phyloP scores from a whole-genome alignment of 2,329 filamentous ascomycete genomes.

The Lasiodiplodia sp. region DNA sequence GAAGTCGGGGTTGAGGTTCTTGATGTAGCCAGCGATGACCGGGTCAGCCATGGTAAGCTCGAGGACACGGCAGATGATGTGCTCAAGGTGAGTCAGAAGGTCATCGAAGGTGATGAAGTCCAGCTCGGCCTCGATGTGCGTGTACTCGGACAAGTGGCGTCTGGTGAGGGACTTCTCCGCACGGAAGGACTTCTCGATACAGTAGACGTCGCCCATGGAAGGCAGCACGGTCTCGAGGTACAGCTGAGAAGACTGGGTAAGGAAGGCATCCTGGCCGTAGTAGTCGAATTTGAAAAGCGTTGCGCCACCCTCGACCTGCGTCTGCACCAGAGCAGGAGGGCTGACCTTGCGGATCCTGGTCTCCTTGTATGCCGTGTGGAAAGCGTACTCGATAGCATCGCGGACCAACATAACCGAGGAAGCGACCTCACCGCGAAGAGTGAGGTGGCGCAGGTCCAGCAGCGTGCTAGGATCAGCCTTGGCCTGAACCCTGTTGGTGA shows the following conservation, averaged over 20 bases:
- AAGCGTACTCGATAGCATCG: conserved; percentile 80
- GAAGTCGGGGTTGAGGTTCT: conserved; percentile 92
- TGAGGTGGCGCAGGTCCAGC: conserved; percentile 83
- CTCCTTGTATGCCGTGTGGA: conserved; percentile 80
- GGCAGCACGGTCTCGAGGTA: conserved; percentile 96
- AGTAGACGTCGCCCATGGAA: conserved; percentile 93
- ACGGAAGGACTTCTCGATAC: conserved; percentile 98
- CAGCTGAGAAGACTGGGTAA: conserved; percentile 95
- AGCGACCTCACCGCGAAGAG: conserved; percentile 82
- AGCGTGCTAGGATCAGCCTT: conserved; percentile 75
- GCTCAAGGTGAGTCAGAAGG: conserved; percentile 85
- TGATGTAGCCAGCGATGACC: conserved; percentile 73
- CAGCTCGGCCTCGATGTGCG: conserved; percentile 93
- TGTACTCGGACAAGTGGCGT: conserved; percentile 94
- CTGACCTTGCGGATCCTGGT: conserved; percentile 81
- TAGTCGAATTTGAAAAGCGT: conserved; percentile 91
- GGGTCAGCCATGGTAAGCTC: conserved; percentile 78
- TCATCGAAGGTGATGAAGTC: conserved; percentile 95
- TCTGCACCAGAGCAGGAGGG: conserved; percentile 91
- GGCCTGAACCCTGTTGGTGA: conserved; percentile 80
- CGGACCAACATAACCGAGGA: conserved; percentile 89
- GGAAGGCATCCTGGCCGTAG: conserved; percentile 88
- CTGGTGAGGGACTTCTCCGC: conserved; percentile 95
- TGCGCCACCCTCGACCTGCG: conserved; percentile 89
- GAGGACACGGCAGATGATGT: conserved; percentile 85